Evolutionary conservation across 1,284 basidiomycete genomes (phyloP), one percentile per base, ranked within the genome.

Genomic region (Ceratobasidium papillatum): DNA sequence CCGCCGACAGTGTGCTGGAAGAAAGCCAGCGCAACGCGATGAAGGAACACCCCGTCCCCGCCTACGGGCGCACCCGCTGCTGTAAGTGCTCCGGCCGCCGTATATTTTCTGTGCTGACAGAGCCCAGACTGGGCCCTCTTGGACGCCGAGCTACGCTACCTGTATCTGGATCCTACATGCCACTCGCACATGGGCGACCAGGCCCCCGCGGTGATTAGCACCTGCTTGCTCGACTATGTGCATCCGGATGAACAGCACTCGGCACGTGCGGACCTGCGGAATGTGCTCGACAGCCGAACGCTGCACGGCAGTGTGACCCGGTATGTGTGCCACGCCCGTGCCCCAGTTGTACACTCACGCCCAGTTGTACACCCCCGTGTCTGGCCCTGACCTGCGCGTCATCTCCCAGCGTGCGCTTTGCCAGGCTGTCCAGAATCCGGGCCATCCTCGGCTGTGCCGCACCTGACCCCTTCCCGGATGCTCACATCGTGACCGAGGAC

Each of bases 281-380:
- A 88, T 76, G 94, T 96, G 7, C 87, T 97, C 75, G 87, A 92
- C 75, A 89, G 88, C 78, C 88, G 91, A 79, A 94, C 93, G 14
- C 85, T 96, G 74, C 94, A 97, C 82, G 96, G 96, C 68, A 96
- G 91, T 76, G 94, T 98, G 68, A 97, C 95, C 61, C 90, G 95
- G 91, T 94, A 81, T 79, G 88, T 81, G 72, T 34, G 65, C 63
- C 59, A 61, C 34, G 61, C 45, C 75, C 74, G 47, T 76, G 66
- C 25, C 51, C 25, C 51, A 27, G 14, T 25, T 22, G 19, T 9
- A 7, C n/a, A 30, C 51, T 52, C n/a, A 77, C 74, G 74, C 79
- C 75, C 75, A n/a, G n/a, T n/a, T n/a, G n/a, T n/a, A n/a, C n/a
- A n/a, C 61, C 76, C 74, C 75, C 61, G 75, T 41, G 54, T 71